A percentile compares a stretch with the other conserved stretches of the same genome.
These are phyloP conservation scores for Gypsophila paniculata DNA, from an alignment of 179 eudicot genomes.

Conservation along the genomic window DNA sequence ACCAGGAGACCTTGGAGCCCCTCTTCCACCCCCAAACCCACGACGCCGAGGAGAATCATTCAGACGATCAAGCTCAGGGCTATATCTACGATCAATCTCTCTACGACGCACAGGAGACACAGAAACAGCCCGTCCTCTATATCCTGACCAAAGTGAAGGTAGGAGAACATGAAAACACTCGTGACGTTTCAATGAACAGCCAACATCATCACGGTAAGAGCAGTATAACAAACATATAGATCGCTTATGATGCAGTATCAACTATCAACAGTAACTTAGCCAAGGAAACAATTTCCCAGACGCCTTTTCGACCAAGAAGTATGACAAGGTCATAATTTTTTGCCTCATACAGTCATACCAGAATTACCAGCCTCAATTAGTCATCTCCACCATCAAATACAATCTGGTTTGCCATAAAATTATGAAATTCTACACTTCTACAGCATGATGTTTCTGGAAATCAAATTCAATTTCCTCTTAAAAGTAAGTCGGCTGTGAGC, in stretches of 20 bases:
- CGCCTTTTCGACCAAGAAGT: conserved; percentile 19
- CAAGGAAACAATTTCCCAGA: conserved; percentile 18
- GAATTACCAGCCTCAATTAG: neutral
- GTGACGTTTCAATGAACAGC: conserved; percentile 38
- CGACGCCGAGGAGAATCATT: conserved; percentile 57
- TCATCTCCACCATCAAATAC: neutral
- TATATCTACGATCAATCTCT: conserved; percentile 59
- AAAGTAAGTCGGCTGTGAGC: neutral
- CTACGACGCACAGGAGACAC: conserved; percentile 80
- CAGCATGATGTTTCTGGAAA: no score
- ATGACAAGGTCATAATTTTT: conserved; percentile 21
- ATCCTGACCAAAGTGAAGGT: conserved; percentile 46
- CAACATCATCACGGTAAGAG: conserved; percentile 23
- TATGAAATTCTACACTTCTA: conserved; percentile 6
- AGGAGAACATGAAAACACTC: conserved; percentile 36
- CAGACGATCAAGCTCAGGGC: conserved; percentile 61
- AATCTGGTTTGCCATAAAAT: conserved; percentile 13
- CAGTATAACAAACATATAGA: conserved; percentile 22
- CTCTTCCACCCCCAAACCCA: conserved; percentile 68
- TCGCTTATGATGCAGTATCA: conserved; percentile 30
- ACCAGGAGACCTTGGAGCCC: conserved; percentile 45
- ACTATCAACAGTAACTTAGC: conserved; percentile 27
- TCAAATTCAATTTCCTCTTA: conserved; percentile 8
- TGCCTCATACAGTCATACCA: conserved; percentile 24
- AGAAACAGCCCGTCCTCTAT: conserved; percentile 76